Percentiles rank a stretch among this genome's conserved stretches.
phyloP scores from a whole-genome alignment of 192 early-diverging fungal species.

The Podila horticola region DNA sequence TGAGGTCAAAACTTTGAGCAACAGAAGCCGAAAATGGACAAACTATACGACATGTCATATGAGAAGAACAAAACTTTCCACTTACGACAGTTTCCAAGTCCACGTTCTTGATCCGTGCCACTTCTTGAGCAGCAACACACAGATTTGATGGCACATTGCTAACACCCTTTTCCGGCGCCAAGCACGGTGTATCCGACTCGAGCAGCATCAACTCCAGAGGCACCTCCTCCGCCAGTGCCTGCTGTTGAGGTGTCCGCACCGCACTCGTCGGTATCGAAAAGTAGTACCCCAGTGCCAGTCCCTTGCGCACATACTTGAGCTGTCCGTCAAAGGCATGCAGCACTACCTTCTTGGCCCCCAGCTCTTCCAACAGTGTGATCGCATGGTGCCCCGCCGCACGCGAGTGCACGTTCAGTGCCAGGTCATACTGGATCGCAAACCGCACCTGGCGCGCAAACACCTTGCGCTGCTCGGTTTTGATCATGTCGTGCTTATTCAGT shows the following conservation, averaged over 20 bases:
- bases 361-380: conserved; percentile 58
- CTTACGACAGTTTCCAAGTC: conserved; percentile 61
- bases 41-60: not conserved
- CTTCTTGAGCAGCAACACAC: conserved; percentile 55
- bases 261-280: conserved; percentile 68
- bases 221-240: conserved; percentile 54
- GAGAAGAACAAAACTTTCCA: not conserved
- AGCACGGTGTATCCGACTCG: conserved; percentile 67
- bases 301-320: conserved; percentile 55
- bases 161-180: conserved; percentile 59
- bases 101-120: conserved; percentile 60
- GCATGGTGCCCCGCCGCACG: conserved; percentile 66
- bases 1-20: not conserved
- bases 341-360: conserved; percentile 57
- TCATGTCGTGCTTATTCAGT: conserved; percentile 41
- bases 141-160: conserved; percentile 64
- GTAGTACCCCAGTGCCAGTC: conserved; percentile 56
- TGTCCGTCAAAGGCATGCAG: conserved; percentile 70
- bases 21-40: too few species aligned
- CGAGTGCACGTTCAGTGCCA: conserved; percentile 68
- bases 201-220: conserved; percentile 62
- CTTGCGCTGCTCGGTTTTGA: conserved; percentile 59
- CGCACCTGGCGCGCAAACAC: conserved; percentile 59
- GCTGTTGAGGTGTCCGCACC: conserved; percentile 58
- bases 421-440: conserved; percentile 54